These are phyloP conservation scores for Lanmaoa rubissima DNA, from an alignment of 768 basidiomycete species.

Conservation along the genomic window DNA sequence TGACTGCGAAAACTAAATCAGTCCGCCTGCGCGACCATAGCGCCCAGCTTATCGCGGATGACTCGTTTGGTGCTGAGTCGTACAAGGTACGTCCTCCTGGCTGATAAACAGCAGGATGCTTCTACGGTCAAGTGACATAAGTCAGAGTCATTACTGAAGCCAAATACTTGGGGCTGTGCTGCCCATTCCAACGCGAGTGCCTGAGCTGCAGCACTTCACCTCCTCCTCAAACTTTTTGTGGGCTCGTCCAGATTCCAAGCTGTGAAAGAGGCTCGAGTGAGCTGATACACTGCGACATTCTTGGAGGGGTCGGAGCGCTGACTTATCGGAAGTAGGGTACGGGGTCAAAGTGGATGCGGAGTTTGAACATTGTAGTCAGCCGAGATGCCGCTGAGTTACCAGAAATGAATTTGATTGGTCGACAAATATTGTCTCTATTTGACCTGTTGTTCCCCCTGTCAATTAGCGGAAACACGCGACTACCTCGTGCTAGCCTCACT, in stretches of 20 bases:
- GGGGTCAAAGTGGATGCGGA: not conserved
- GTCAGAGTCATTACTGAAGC: not conserved
- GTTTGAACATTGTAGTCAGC: not conserved
- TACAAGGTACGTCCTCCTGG: not conserved
- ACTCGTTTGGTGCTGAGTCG: not conserved
- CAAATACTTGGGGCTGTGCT: too few relatives aligned
- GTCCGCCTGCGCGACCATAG: slow-evolving; percentile 6
- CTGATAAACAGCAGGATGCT: not conserved
- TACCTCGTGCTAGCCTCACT: not conserved
- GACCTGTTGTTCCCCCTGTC: not conserved
- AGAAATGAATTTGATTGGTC: not conserved
- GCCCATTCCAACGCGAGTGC: too few relatives aligned
- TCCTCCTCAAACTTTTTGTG: too few relatives aligned
- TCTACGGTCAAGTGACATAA: slow-evolving; percentile 1
- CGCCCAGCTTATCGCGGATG: not conserved
- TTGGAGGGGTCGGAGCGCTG: too few relatives aligned
- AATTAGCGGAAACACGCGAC: not conserved
- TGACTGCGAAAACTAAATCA: slow-evolving; percentile 1
- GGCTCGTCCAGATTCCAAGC: too few relatives aligned
- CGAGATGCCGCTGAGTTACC: slow-evolving; percentile 1
- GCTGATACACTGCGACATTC: too few relatives aligned
- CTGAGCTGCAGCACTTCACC: too few relatives aligned
- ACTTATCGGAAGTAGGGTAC: too few relatives aligned
- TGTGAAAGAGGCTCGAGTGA: too few relatives aligned
- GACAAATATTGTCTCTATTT: not conserved